Evolutionary conservation across 805 yeast species (phyloP), one percentile per base, ranked within the genome.

Genomic region (Myxozyma udenii): DNA sequence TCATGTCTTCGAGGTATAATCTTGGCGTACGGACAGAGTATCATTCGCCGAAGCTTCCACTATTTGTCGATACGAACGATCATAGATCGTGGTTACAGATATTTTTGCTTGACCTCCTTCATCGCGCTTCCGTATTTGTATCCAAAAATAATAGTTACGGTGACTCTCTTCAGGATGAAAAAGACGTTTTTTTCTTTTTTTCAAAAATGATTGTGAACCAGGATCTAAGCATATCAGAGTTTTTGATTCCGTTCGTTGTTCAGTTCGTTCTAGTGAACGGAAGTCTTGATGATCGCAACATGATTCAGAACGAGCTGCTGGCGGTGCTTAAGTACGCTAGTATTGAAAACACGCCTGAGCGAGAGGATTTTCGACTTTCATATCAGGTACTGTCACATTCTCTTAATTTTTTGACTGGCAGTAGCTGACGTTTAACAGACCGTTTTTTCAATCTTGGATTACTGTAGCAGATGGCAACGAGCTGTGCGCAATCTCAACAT

Each of bases 401-500:
- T 28, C 19, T 1, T 3, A 14, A n/a, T 24, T 22, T 25, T 21
- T 16, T 22, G 42, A 41, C 6, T 21, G 11, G 7, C 11, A 14
- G 14, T 30, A 5, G 22, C 40, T 48, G 19, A 39, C 37, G 22
- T 14, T 14, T 24, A 4, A 5, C 38, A 55, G 53, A 48, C 88
- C 0, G 77, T 89, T 0, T 88, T 93, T 62, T 80, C 81, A 37
- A 80, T 90, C 2, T 69, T 90, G 24, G 98, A 93, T 62, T 88
- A 89, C 63, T 79, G 89, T 56, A 79, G 83, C 51, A 87, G 85
- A 60, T 89, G 96, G 95, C 55, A 36, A 14, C 60, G 60, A 0
- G 46, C 49, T 2, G 58, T 53, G 19, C 48, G 48, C 23, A 47
- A 47, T 6, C 30, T 18, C 14, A 49, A 45, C 37, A 44, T 44